Evolutionary conservation across 345 rosid species (phyloP), one percentile per base, ranked within the genome.

Genomic region (Nephelium lappaceum): DNA sequence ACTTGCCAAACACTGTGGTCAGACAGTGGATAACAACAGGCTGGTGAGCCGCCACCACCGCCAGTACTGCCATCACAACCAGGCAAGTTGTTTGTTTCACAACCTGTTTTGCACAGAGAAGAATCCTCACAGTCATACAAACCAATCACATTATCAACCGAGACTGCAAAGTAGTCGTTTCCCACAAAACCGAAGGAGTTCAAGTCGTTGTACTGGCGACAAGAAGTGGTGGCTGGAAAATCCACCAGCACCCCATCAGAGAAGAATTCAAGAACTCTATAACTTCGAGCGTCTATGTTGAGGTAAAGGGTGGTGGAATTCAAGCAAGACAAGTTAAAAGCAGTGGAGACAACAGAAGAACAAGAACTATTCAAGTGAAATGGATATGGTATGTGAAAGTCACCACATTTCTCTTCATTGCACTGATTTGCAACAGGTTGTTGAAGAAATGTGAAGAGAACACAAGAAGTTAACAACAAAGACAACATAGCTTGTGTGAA

Each of bases 51-150:
- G 4, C 82, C 83, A 14, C 67, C 71, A 42, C 74, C 78, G 11
- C 82, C 83, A 14, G 63, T 72, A 27, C 72, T 79, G 11, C 93
- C 95, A 62, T 88, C 92, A 45, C 98, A 91, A 1, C 88, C 89
- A 39, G 90, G 86, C 63, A 93, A 82, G 78, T 88, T 83, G 66
- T 86, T 86, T 12, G 91, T 89, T 82, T 92, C 97, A 36, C 98
- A 94, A 14, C 61, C 84, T 3, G 90, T 81, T 80, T 90, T 94
- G 67, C 98, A 94, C 71, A 92, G 74, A 18, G 96, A 94, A 12
- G 97, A 93, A 43, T 94, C 98, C 83, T 91, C 97, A 21, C 97
- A 93, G 65, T 93, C 96, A 81, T 93, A 94, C 42, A 94, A 82
- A 11, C 93, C 92, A 55, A 93, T n/a, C 0, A 93, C 88, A 77